phyloP scores from a whole-genome alignment of 805 yeast genomes.

The Myxozyma neglecta region DNA sequence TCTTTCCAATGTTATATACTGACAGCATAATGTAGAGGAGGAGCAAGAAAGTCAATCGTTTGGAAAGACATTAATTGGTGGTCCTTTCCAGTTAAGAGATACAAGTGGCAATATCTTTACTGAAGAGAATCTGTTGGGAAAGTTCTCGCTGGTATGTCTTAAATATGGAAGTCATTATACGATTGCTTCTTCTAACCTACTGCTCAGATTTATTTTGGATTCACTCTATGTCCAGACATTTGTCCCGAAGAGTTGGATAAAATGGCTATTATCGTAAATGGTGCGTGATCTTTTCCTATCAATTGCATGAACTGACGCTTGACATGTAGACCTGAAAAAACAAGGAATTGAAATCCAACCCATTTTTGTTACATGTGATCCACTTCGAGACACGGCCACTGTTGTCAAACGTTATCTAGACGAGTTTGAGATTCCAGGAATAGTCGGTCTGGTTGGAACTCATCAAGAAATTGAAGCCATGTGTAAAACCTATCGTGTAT shows the following conservation, averaged over 20 bases:
- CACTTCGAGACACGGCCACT: constrained; percentile 88
- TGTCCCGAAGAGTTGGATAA: constrained; percentile 98
- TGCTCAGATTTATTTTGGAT: constrained; percentile 76
- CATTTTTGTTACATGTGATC: constrained; percentile 93
- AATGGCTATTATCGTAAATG: constrained; percentile 67
- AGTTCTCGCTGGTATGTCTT: constrained; percentile 58
- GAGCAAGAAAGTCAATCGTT: constrained; percentile 18
- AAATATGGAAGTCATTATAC: neutral
- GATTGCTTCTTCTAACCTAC: neutral
- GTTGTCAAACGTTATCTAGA: constrained; percentile 75
- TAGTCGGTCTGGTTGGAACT: constrained; percentile 88
- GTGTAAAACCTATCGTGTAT: constrained; percentile 89
- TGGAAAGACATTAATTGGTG: constrained; percentile 93
- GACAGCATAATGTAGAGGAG: constrained; percentile 3
- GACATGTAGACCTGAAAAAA: constrained; percentile 49
- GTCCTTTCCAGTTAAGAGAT: constrained; percentile 76
- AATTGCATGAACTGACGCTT: neutral
- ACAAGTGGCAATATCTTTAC: constrained; percentile 72
- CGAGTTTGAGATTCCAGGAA: constrained; percentile 81
- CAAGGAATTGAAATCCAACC: constrained; percentile 71
- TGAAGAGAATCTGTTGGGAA: constrained; percentile 70
- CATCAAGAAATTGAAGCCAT: constrained; percentile 79
- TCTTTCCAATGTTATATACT: neutral
- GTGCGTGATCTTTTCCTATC: constrained; percentile 35
- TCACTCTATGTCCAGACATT: constrained; percentile 96